Evolutionary conservation across 1,139 yeast genomes (phyloP).

Genomic region (Blastobotrys aristatus): DNA sequence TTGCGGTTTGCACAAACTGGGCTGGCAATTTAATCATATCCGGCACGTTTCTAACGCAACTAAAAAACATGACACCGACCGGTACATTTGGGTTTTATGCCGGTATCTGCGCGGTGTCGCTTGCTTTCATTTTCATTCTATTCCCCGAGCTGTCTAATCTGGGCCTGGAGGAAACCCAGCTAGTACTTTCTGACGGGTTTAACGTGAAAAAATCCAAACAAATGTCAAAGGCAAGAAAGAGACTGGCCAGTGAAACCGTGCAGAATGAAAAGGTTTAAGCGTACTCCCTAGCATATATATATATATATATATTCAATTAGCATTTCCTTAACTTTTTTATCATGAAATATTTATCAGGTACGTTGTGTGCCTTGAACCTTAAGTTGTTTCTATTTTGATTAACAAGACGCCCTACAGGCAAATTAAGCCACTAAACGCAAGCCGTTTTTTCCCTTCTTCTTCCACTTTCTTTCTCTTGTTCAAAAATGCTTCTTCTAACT

Average conservation of each 20-base stretch:
- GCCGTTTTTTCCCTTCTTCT: too few relatives aligned
- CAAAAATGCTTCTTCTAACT: too few relatives aligned
- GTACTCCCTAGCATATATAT: not conserved
- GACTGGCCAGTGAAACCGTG: too few relatives aligned
- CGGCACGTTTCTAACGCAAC: conserved; percentile 88
- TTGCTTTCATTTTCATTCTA: conserved; percentile 69
- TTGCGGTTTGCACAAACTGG: conserved; percentile 95
- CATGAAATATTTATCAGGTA: too few relatives aligned
- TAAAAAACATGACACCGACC: conserved; percentile 85
- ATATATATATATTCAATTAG: not conserved
- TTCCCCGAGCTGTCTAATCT: conserved; percentile 91
- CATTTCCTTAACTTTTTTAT: too few relatives aligned
- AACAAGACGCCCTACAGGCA: too few relatives aligned
- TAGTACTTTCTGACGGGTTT: conserved; percentile 74
- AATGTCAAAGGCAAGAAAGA: conserved; percentile 18
- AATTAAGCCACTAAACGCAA: too few relatives aligned
- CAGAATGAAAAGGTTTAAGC: not conserved
- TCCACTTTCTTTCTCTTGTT: too few relatives aligned
- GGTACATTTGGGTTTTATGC: conserved; percentile 93
- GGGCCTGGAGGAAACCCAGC: conserved; percentile 86
- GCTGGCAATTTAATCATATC: conserved; percentile 89
- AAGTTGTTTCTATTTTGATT: too few relatives aligned
- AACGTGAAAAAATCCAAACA: conserved; percentile 67
- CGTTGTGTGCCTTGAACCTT: too few relatives aligned
- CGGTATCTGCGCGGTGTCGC: conserved; percentile 65